Base-by-base conservation (phyloP, 495 filamentous ascomycete species). In the Sphaerosporella brunnea region DNA sequence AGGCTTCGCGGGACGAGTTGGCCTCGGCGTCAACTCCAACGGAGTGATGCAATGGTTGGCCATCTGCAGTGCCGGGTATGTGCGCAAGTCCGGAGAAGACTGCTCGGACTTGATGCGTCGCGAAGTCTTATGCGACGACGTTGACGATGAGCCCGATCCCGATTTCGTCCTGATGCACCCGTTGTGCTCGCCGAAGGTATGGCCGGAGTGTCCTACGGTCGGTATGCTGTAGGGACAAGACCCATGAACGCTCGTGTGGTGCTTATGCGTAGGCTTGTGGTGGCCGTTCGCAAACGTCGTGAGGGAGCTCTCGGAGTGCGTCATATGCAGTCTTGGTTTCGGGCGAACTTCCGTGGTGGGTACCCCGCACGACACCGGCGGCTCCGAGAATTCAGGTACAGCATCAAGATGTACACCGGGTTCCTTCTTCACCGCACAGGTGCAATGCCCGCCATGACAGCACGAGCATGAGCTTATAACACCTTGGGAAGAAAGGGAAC, bases 391-490 rank as follows among this genome's bases (percentile, higher is more conserved):
- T 65, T 80, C 74, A 51, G 78, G 76, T 40, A 84, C 78, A 44
- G 81, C 70, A 61, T 92, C 80, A 51, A 90, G 73, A n/a, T n/a
- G n/a, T 53, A 71, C 69, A 47, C 73, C 71, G 15, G 61, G 59
- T 65, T 94, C 90, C 66, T 87, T 93, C 70, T 94, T 97, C 63
- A 85, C 63, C 54, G 82, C 79, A 67, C 90, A 97, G 52, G 78
- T 81, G 69, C 90, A 97, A 65, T 84, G 83, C 56, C 77, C 77
- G 61, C 90, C 90, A 65, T 93, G 84, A 63, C 74, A 77, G 67
- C 90, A 97, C 69, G 79, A 87, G 66, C 84, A 90, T 59, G 71
- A 42, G 16, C 11, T 44, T 65, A 51, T 69, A 67, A 51, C 45
- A 48, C 45, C 45, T 48, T 48, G 35, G 25, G 18, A 39, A 19